A percentile compares a stretch with the other conserved stretches of the same genome.
Evolutionary conservation across 306 rosid species (phyloP).

Genomic region (Cucumis sativus): Cucumber_9930_V3 NC_026659.2:25365001-25365500

Average conservation of each 20-base stretch:
- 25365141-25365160: not conserved
- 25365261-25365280: not conserved
- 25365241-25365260: not conserved
- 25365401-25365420: not conserved
- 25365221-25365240: not conserved
- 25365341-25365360: not conserved
- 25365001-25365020: not conserved
- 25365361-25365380: not conserved
- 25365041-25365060: not conserved
- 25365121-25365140: not conserved
- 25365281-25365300: not conserved
- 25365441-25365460: not conserved
- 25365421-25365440: not conserved
- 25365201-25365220: not conserved
- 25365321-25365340: not conserved
- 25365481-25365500: not conserved
- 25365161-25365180: not conserved
- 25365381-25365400: not conserved
- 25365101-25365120: not conserved
- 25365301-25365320: not conserved
- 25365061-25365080: not conserved
- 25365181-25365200: not conserved
- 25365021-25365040: not conserved
- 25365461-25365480: not conserved
- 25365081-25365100: not conserved